These are phyloP conservation scores for Polytrichum formosum DNA, from an alignment of 225 moss, liverwort and hornwort genomes.

Conservation along the genomic window DNA sequence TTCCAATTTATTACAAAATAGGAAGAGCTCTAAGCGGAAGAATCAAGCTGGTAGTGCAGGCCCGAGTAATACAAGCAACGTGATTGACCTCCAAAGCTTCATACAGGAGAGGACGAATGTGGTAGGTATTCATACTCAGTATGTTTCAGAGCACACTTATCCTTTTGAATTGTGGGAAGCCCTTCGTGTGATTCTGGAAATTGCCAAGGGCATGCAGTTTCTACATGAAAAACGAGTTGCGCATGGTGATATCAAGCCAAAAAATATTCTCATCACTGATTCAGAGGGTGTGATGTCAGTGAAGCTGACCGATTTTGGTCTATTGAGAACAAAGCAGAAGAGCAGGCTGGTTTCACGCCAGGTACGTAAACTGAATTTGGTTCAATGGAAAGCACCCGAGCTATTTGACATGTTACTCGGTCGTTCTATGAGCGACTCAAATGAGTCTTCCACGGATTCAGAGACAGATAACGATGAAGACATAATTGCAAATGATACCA, in stretches of 20 bases:
- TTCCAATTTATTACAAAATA: background rate
- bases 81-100: background rate
- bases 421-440: background rate
- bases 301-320: slow-evolving; percentile 13
- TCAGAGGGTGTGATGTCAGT: background rate
- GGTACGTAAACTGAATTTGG: background rate
- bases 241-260: slow-evolving; percentile 17
- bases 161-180: background rate
- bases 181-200: background rate
- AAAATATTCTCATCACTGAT: slow-evolving; percentile 9
- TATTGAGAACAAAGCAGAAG: slow-evolving; percentile 1
- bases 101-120: background rate
- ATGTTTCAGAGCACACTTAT: background rate
- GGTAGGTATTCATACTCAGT: background rate
- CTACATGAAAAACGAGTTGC: slow-evolving; percentile 1
- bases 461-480: background rate
- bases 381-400: slow-evolving; percentile 11
- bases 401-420: background rate
- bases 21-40: background rate
- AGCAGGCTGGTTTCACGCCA: background rate
- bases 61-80: no score
- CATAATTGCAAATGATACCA: background rate
- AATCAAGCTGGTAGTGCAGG: background rate
- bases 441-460: background rate
- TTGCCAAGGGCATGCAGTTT: slow-evolving; percentile 6